Conservation (phyloP, 1,284 basidiomycete species). For the Boletus holoroseus region DNA sequence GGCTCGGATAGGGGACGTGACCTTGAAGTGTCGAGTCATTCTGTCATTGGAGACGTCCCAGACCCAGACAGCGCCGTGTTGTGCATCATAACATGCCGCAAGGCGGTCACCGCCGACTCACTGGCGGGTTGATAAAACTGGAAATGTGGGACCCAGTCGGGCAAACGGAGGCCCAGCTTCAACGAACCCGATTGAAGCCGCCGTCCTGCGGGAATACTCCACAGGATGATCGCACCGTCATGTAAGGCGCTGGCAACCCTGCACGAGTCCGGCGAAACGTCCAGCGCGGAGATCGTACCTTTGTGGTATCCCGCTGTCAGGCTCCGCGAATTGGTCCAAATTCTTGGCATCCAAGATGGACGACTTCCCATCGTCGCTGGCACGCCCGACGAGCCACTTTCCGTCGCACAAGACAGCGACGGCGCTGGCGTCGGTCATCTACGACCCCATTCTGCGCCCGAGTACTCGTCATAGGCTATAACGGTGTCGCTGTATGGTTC, state of each 20-base stretch:
- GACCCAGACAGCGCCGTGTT: background rate
- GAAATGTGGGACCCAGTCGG: background rate
- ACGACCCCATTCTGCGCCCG: background rate
- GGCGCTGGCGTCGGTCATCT: no score
- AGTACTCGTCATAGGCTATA: no score
- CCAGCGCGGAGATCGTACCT: background rate
- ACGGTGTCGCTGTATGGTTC: background rate
- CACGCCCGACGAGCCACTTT: background rate
- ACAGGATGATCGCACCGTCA: no score
- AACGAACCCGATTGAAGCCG: background rate
- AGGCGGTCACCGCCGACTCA: background rate
- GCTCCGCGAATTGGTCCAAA: background rate
- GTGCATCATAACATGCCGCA: background rate
- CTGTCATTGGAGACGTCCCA: background rate
- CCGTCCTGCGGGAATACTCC: background rate
- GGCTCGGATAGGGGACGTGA: background rate
- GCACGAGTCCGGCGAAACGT: background rate
- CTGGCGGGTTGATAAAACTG: background rate
- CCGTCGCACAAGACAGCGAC: background rate
- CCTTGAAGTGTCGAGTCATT: background rate
- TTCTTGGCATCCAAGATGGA: background rate
- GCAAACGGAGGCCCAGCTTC: background rate
- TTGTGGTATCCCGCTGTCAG: background rate
- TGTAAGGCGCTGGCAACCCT: no score
- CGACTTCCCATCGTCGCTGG: background rate